Evolutionary conservation across 78 protist genomes (phyloP), one percentile per base, ranked within the genome.

Genomic region (Dictyostelium firmibasis): DNA sequence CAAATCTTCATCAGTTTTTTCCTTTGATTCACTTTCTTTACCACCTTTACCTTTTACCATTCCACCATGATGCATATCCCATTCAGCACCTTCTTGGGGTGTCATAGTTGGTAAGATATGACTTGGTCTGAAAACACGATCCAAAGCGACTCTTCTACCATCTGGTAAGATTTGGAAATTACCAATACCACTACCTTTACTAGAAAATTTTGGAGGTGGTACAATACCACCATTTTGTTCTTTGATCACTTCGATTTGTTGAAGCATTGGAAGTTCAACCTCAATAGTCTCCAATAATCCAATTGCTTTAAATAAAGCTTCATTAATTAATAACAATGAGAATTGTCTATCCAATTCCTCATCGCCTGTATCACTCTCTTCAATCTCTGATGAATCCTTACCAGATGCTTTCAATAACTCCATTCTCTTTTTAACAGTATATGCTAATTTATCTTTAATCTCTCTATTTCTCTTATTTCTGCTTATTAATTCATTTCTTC

Each of bases 51-150:
- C 88, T 25, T 79, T 69, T 3, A 81, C 88, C 91, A 83, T 78
- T 74, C 93, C 92, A 75, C 96, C 96, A 31, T 81, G 70, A 18
- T 47, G 88, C 86, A 92, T 92, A 18, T 92, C 92, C 43, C 25
- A 31, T 25, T 70, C 92, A 2, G 85, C 96, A 44, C 87, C 91
- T 43, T 92, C 81, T 25, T 92, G 84, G 8, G 91, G 91, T 3
- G 96, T 38, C 72, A 92, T 84, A 16, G 96, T 92, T 29, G 96
- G 96, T 5, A 92, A 89, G 7, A 79, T 92, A 47, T 85, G 91
- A 43, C 85, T 53, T 35, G 96, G 96, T 81, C 91, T 83, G 53
- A 92, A 92, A 4, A 92, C 96, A 13, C 41, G 27, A 69, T 92
- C 84, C 67, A 87, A 43, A 33, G 67, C 60, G 3, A 87, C 33